Evolutionary conservation across 495 filamentous ascomycete genomes (phyloP).

Genomic region (Aspergillus biplanus): DNA sequence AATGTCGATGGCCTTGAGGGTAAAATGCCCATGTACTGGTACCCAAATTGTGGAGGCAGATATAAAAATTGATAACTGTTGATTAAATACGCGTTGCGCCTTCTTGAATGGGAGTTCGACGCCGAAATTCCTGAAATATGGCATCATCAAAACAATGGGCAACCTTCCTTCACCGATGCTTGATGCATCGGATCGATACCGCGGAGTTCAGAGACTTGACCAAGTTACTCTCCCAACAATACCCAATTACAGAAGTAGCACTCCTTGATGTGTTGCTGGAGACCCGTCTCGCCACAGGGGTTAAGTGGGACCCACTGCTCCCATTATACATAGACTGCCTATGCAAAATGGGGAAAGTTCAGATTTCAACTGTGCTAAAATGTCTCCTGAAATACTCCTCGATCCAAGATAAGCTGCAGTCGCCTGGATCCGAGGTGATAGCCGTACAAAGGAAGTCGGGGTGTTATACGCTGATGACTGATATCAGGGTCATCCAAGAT

Average conservation of each 20-base stretch:
- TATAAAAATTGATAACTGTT: slow-evolving; percentile 6
- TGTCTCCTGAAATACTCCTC: slow-evolving; percentile 63
- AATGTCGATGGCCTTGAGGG: background rate
- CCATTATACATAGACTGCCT: slow-evolving; percentile 66
- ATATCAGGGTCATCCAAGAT: slow-evolving; percentile 51
- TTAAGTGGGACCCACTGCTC: slow-evolving; percentile 65
- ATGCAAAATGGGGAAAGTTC: slow-evolving; percentile 54
- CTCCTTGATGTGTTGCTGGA: slow-evolving; percentile 65
- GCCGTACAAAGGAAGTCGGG: slow-evolving; percentile 24
- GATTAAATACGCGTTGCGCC: slow-evolving; percentile 19
- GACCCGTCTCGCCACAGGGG: slow-evolving; percentile 49
- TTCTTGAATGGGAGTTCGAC: background rate
- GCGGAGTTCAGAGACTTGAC: slow-evolving; percentile 46
- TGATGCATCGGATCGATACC: slow-evolving; percentile 48
- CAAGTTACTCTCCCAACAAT: slow-evolving; percentile 36
- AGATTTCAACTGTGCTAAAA: slow-evolving; percentile 59
- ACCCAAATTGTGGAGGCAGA: slow-evolving; percentile 6
- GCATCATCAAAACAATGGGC: slow-evolving; percentile 45
- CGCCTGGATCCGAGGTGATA: slow-evolving; percentile 19
- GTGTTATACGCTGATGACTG: slow-evolving; percentile 46
- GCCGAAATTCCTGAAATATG: slow-evolving; percentile 21
- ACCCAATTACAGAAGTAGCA: slow-evolving; percentile 37
- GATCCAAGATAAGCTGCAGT: slow-evolving; percentile 33
- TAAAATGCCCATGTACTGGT: slow-evolving; percentile 24
- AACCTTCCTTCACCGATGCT: slow-evolving; percentile 46